Evolutionary conservation across 2,329 filamentous ascomycete species (phyloP).

Genomic region (Fusarium siculi): DNA sequence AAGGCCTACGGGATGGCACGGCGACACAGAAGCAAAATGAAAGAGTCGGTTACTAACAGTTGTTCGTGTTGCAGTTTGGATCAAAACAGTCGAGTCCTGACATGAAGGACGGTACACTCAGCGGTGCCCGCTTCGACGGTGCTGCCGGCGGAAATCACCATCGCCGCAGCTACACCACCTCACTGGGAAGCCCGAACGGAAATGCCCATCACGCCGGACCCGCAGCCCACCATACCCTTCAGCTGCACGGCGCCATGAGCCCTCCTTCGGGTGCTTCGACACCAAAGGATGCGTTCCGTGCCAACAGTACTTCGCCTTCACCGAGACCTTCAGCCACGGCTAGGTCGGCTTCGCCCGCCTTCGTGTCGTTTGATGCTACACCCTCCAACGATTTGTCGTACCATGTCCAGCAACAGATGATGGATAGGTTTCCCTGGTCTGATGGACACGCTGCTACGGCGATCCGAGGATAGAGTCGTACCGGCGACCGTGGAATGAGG

Average conservation of each 20-base stretch:
- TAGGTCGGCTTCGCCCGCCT: constrained; percentile 57
- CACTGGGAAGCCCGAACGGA: constrained; percentile 27
- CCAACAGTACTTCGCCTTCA: constrained; percentile 42
- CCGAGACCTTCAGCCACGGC: constrained; percentile 52
- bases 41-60: constrained; percentile 54
- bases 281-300: constrained; percentile 44
- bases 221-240: constrained; percentile 57
- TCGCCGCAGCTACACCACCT: constrained; percentile 17
- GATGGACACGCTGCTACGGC: constrained; percentile 63
- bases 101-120: constrained; percentile 60
- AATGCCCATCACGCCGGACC: constrained; percentile 48
- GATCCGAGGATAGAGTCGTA: constrained; percentile 53
- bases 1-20: constrained; percentile 35
- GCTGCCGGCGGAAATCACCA: constrained; percentile 12
- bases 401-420: constrained; percentile 53
- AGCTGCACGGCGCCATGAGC: constrained; percentile 33
- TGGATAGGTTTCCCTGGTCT: constrained; percentile 60
- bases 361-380: constrained; percentile 60
- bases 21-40: constrained; percentile 30
- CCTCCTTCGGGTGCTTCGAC: constrained; percentile 34
- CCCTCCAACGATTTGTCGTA: constrained; percentile 54
- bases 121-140: constrained; percentile 53
- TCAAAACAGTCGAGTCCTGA: constrained; percentile 66
- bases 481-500: constrained; percentile 28
- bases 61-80: constrained; percentile 63